Conservation (phyloP, 2,329 filamentous ascomycete species). For the Diplodia mutila region DNA sequence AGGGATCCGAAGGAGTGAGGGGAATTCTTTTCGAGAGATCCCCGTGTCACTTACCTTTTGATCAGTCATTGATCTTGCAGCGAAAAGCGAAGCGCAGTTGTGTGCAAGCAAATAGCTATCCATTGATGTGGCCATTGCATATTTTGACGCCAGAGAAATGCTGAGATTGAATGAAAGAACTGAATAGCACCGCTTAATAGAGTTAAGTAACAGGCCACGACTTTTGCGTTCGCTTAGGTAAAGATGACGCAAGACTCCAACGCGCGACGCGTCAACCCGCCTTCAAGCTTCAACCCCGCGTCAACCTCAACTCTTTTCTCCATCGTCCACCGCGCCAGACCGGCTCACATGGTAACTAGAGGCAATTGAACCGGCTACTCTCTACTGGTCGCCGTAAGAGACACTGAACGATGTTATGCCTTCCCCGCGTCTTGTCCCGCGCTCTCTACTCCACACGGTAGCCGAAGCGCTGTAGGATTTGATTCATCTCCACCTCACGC, state of each 20-base stretch:
- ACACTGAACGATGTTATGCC: not conserved
- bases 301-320: not conserved
- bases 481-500: not conserved
- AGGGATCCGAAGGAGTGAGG: constrained; percentile 50
- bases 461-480: not conserved
- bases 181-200: no score
- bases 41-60: not conserved
- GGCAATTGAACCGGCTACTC: fast-evolving
- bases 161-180: no score
- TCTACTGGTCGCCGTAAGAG: no score
- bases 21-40: not conserved
- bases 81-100: not conserved
- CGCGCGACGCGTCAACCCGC: no score
- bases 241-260: not conserved
- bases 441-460: not conserved
- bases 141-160: no score
- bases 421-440: not conserved
- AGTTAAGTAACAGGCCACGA: not conserved
- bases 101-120: not conserved
- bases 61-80: not conserved
- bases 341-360: not conserved
- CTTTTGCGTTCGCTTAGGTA: not conserved
- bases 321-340: not conserved
- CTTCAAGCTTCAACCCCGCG: not conserved
- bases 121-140: no score